Percentiles rank a stretch among this genome's conserved stretches.
phyloP scores from a whole-genome alignment of 2,329 filamentous ascomycete species.

The Arthrobotrys musiformis region DNA sequence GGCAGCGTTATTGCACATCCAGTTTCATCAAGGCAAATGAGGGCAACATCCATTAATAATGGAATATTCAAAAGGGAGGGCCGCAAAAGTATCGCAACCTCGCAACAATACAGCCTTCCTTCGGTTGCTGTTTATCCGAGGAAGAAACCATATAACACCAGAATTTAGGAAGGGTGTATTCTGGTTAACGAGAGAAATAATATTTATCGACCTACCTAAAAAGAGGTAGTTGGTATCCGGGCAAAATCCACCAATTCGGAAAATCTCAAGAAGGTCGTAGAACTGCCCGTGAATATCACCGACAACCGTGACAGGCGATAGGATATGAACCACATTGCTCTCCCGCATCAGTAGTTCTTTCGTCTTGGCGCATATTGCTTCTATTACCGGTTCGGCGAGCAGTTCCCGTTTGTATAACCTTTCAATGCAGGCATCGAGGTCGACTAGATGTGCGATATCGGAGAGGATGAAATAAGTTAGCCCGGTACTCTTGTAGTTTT shows the following conservation, averaged over 20 bases:
- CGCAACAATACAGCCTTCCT: conserved; percentile 27
- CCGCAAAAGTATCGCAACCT: conserved; percentile 22
- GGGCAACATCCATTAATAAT: neutral
- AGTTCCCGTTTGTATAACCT: conserved; percentile 97
- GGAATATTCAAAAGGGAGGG: neutral
- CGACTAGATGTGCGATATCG: conserved; percentile 68
- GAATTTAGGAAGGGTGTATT: conserved; percentile 15
- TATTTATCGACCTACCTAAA: conserved; percentile 71
- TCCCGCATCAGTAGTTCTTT: conserved; percentile 99
- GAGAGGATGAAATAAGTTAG: conserved; percentile 68
- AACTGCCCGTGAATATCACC: conserved; percentile 99
- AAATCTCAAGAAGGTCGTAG: conserved; percentile 98
- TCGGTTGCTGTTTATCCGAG: conserved; percentile 49
- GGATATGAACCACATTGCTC: conserved; percentile 98
- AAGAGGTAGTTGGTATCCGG: conserved; percentile 99
- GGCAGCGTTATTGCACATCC: conserved; percentile 41
- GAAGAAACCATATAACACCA: conserved; percentile 2
- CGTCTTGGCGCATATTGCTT: conserved; percentile 98
- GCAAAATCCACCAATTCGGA: conserved; percentile 96
- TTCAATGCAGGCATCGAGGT: conserved; percentile 97
- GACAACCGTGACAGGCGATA: conserved; percentile 93
- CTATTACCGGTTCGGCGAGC: conserved; percentile 95
- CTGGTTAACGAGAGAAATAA: conserved; percentile 25
- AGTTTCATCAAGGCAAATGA: neutral
- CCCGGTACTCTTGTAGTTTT: conserved; percentile 26